phyloP scores from a whole-genome alignment of 1,284 basidiomycete genomes.

The Malassezia sp. region DNA sequence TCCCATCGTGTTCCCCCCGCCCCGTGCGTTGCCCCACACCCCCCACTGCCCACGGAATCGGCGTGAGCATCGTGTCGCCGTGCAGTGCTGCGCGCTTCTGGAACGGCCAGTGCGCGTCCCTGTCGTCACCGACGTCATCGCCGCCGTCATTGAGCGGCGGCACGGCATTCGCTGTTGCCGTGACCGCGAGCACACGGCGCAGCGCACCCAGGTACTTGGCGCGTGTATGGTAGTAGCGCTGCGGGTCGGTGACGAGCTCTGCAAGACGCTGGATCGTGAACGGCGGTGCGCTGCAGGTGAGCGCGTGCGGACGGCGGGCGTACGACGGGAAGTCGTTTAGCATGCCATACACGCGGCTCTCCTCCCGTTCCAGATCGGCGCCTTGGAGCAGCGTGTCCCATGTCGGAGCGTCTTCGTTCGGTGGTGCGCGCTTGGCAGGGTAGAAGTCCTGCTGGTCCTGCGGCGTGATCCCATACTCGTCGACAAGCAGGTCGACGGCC shows the following conservation, averaged over 20 bases:
- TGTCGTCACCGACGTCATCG: not conserved
- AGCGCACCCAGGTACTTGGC: conserved; percentile 20
- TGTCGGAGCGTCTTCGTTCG: not conserved
- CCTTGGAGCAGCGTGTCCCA: conserved; percentile 9
- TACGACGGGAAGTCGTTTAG: conserved; percentile 17
- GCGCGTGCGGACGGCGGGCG: too few species aligned
- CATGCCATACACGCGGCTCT: conserved; percentile 4
- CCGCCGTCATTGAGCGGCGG: not conserved
- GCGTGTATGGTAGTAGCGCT: conserved; percentile 10
- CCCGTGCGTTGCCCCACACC: too few species aligned
- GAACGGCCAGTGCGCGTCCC: too few species aligned
- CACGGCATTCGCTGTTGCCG: conserved; percentile 1
- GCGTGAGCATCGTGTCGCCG: too few species aligned
- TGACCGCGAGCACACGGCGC: conserved; percentile 14
- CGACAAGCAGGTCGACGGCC: conserved; percentile 3
- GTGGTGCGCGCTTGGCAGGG: conserved; percentile 4
- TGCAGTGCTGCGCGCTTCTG: not conserved
- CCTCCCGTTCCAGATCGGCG: not conserved
- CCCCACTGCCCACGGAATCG: too few species aligned
- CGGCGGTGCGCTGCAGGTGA: conserved; percentile 17
- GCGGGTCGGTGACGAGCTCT: conserved; percentile 17
- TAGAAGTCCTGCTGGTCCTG: conserved; percentile 10
- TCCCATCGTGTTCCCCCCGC: too few species aligned
- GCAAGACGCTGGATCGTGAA: conserved; percentile 20
- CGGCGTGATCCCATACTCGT: conserved; percentile 3